Evolutionary conservation across 805 yeast species (phyloP).

Genomic region (Brettanomyces nanus): DNA sequence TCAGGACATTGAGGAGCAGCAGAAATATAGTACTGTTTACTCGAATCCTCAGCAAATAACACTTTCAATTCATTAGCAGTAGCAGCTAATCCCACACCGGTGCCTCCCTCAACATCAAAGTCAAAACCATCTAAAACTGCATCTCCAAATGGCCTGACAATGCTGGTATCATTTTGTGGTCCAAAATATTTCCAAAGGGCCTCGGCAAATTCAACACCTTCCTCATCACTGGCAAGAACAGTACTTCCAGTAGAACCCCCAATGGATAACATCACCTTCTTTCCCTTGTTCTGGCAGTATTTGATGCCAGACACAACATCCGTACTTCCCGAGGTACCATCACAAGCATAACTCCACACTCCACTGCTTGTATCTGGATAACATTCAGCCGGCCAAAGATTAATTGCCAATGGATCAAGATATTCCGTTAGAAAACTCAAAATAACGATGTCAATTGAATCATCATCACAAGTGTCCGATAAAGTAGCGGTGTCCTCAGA

Average conservation of each 20-base stretch:
- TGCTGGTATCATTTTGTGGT: conserved; percentile 36
- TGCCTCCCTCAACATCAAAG: conserved; percentile 58
- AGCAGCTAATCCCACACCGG: conserved; percentile 58
- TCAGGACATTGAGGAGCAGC: conserved; percentile 93
- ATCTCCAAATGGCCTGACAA: conserved; percentile 54
- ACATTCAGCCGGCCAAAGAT: conserved; percentile 50
- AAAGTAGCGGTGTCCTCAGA: conserved; percentile 43
- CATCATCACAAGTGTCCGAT: conserved; percentile 55
- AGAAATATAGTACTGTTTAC: conserved; percentile 62
- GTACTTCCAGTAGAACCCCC: conserved; percentile 64
- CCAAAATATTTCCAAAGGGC: conserved; percentile 59
- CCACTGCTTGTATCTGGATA: conserved; percentile 33
- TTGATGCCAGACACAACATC: conserved; percentile 53
- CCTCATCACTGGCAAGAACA: conserved; percentile 41
- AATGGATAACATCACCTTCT: conserved; percentile 66
- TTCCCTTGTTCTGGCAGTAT: conserved; percentile 73
- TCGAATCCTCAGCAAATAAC: conserved; percentile 28
- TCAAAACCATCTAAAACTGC: conserved; percentile 81
- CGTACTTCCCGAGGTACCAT: conserved; percentile 3
- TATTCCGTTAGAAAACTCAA: conserved; percentile 60
- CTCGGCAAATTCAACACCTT: conserved; percentile 53
- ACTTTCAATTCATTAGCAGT: conserved; percentile 42
- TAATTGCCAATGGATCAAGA: conserved; percentile 30
- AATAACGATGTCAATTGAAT: conserved; percentile 62
- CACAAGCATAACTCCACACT: conserved; percentile 27